Percentiles rank a stretch among this genome's conserved stretches.
These are phyloP conservation scores for Syncephalastrum racemosum DNA, from an alignment of 371 early-diverging fungal species.

Conservation along the genomic window DNA sequence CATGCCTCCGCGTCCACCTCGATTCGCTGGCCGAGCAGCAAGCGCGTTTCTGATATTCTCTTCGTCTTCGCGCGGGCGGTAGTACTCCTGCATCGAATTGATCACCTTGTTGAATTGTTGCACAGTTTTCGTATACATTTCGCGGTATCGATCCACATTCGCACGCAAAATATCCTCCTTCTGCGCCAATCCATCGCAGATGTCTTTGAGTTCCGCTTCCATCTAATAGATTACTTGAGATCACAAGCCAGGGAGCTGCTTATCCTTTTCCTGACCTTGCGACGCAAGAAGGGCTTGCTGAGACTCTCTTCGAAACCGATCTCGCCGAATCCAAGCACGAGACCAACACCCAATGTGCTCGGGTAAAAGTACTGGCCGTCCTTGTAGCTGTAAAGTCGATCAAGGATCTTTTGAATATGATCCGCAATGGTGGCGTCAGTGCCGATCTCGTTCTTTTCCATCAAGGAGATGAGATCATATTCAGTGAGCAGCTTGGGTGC, in stretches of 20 bases:
- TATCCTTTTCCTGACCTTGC: slow-evolving; percentile 53
- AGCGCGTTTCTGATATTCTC: background rate
- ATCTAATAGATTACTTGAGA: too few relatives aligned
- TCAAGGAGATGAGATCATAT: slow-evolving; percentile 91
- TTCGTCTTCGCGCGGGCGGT: slow-evolving; percentile 28
- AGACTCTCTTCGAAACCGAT: slow-evolving; percentile 84
- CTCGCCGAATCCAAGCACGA: slow-evolving; percentile 91
- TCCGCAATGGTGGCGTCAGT: slow-evolving; percentile 99
- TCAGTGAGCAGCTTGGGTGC: slow-evolving; percentile 90
- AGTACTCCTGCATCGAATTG: slow-evolving; percentile 38
- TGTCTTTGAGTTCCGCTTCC: slow-evolving; percentile 53
- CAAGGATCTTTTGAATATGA: slow-evolving; percentile 96
- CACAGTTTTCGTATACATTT: slow-evolving; percentile 57
- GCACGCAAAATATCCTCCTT: slow-evolving; percentile 62
- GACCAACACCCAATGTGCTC: slow-evolving; percentile 87
- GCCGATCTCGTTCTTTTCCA: slow-evolving; percentile 99
- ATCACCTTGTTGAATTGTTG: slow-evolving; percentile 49
- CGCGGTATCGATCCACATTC: slow-evolving; percentile 59
- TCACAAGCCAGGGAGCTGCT: background rate
- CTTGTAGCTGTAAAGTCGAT: slow-evolving; percentile 88
- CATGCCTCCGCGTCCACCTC: background rate
- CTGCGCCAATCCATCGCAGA: slow-evolving; percentile 63
- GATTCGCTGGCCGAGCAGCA: background rate
- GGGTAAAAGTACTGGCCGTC: slow-evolving; percentile 74
- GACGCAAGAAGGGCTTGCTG: slow-evolving; percentile 82